These are phyloP conservation scores for Corinectria fuckeliana DNA, from an alignment of 2,329 filamentous ascomycete species.

Conservation along the genomic window DNA sequence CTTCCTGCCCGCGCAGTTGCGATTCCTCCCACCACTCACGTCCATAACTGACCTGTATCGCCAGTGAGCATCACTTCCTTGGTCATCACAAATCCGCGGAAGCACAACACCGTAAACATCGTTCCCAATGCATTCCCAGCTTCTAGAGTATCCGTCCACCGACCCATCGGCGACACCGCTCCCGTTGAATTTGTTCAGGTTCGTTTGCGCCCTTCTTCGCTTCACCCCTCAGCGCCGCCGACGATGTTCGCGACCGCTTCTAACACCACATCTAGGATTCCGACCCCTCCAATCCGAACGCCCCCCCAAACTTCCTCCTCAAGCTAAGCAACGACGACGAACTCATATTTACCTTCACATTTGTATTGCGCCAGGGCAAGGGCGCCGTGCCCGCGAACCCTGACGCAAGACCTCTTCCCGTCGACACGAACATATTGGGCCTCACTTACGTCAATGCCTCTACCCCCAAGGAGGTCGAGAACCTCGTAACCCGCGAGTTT, in stretches of 20 bases:
- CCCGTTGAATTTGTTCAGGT: slow-evolving; percentile 94
- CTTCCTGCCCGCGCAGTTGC: slow-evolving; percentile 19
- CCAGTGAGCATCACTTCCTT: slow-evolving; percentile 88
- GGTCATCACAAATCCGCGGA: slow-evolving; percentile 78
- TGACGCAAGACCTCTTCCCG: slow-evolving; percentile 53
- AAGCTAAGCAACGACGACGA: slow-evolving; percentile 92
- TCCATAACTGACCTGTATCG: slow-evolving; percentile 24
- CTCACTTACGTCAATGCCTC: slow-evolving; percentile 93
- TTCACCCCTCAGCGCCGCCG: slow-evolving; percentile 15
- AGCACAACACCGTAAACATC: slow-evolving; percentile 78
- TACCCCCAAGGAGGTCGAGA: slow-evolving; percentile 86
- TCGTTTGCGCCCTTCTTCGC: slow-evolving; percentile 41
- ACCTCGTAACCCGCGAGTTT: slow-evolving; percentile 92
- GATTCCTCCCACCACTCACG: slow-evolving; percentile 1
- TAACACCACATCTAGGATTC: slow-evolving; percentile 68
- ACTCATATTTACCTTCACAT: slow-evolving; percentile 90
- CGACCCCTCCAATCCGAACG: slow-evolving; percentile 59
- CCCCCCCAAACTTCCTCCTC: slow-evolving; percentile 77
- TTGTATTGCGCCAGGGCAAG: slow-evolving; percentile 70
- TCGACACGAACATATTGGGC: slow-evolving; percentile 83
- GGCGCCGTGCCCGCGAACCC: slow-evolving; percentile 48
- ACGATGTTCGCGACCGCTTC: slow-evolving; percentile 24
- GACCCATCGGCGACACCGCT: slow-evolving; percentile 74
- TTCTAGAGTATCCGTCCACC: slow-evolving; percentile 74
- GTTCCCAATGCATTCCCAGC: slow-evolving; percentile 89